A percentile compares a stretch with the other conserved stretches of the same genome.
Evolutionary conservation across 306 rosid species (phyloP).

Genomic region (Macrotyloma uniflorum): DNA sequence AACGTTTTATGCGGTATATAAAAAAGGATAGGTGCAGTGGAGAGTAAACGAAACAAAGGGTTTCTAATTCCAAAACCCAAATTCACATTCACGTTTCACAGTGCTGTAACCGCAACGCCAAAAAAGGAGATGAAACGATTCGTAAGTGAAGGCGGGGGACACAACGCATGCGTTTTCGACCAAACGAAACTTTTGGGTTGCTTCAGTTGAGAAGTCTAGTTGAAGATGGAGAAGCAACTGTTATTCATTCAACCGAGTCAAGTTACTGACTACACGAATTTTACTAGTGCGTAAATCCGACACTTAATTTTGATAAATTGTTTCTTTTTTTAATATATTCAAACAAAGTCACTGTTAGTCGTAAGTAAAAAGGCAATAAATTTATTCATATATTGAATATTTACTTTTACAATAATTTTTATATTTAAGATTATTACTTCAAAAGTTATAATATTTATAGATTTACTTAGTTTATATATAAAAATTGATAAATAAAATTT

Average conservation of each 20-base stretch:
- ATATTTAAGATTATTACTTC: too few relatives aligned
- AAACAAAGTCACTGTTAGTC: not conserved
- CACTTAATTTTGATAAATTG: not conserved
- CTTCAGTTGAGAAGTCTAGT: constrained; percentile 8
- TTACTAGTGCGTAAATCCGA: not conserved
- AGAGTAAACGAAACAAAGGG: not conserved
- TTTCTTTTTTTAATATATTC: not conserved
- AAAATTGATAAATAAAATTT: too few relatives aligned
- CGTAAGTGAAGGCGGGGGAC: constrained; percentile 6
- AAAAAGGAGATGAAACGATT: constrained; percentile 18
- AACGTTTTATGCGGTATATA: not conserved
- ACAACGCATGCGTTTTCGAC: constrained; percentile 12
- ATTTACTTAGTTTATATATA: too few relatives aligned
- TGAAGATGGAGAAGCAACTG: constrained; percentile 14
- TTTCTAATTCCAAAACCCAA: not conserved
- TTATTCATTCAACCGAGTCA: not conserved
- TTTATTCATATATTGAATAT: not conserved
- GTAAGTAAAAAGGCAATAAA: not conserved
- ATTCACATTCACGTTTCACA: not conserved
- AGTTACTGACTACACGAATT: not conserved
- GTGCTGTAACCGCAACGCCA: constrained; percentile 13
- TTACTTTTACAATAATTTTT: too few relatives aligned
- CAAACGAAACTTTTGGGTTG: constrained; percentile 27
- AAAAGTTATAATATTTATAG: too few relatives aligned
- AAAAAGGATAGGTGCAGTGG: constrained; percentile 14